phyloP scores from a whole-genome alignment of 148 eudicot genomes.

The Nepenthes mirabilis region DNA sequence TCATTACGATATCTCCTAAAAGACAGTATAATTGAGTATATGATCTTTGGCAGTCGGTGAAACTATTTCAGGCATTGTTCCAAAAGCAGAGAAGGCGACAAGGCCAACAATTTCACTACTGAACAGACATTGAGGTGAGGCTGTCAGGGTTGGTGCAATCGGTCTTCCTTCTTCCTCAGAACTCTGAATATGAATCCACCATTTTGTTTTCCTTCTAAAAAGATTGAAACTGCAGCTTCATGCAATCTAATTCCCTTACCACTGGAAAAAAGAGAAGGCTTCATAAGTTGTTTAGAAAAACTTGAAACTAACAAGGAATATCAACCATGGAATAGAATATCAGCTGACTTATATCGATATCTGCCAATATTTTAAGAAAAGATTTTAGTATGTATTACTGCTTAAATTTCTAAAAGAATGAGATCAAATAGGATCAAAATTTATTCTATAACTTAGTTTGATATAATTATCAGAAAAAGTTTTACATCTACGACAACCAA shows the following conservation, averaged over 20 bases:
- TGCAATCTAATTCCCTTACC: slow-evolving; percentile 52
- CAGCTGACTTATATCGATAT: no score
- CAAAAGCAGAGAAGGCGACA: slow-evolving; percentile 19
- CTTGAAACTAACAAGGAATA: no score
- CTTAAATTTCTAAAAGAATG: no score
- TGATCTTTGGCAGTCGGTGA: slow-evolving; percentile 54
- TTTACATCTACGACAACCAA: no score
- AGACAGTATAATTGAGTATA: slow-evolving; percentile 62
- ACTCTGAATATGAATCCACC: slow-evolving; percentile 82
- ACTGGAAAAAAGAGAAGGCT: slow-evolving; percentile 26
- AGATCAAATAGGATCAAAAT: no score
- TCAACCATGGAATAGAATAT: no score
- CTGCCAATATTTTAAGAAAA: no score
- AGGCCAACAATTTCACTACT: slow-evolving; percentile 15
- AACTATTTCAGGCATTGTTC: slow-evolving; percentile 21
- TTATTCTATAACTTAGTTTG: no score
- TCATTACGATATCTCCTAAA: slow-evolving; percentile 24
- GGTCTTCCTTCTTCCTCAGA: slow-evolving; percentile 34
- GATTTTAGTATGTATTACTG: no score
- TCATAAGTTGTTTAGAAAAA: not conserved
- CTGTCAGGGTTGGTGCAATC: slow-evolving; percentile 49
- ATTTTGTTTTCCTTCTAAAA: slow-evolving; percentile 42
- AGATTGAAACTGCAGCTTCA: slow-evolving; percentile 40
- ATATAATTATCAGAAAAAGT: no score
- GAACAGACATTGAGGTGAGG: slow-evolving; percentile 28